phyloP scores from a whole-genome alignment of 2,329 filamentous ascomycete genomes.

The Phoma sp. region DNA sequence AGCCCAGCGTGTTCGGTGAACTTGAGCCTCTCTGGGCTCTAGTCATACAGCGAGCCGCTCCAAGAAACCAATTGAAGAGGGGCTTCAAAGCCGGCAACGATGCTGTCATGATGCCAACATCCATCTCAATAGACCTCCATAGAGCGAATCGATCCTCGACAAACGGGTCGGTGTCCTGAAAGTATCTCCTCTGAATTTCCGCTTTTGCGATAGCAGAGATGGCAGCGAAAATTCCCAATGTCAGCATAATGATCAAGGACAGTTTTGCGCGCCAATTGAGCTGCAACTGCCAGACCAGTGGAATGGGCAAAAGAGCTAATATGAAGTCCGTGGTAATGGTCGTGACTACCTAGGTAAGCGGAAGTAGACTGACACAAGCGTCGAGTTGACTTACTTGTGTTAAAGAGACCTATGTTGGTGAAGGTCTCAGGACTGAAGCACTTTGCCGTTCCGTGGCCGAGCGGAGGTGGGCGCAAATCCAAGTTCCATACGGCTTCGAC shows the following conservation, averaged over 20 bases:
- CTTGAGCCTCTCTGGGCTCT: neutral
- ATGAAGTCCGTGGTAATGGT: slow-evolving; percentile 51
- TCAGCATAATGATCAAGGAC: slow-evolving; percentile 45
- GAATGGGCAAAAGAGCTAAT: slow-evolving; percentile 52
- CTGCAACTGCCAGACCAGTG: slow-evolving; percentile 52
- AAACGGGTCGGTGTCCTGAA: slow-evolving; percentile 45
- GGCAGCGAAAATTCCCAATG: slow-evolving; percentile 51
- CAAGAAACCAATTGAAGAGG: slow-evolving; percentile 27
- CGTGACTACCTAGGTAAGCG: slow-evolving; percentile 32
- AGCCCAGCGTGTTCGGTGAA: slow-evolving; percentile 5
- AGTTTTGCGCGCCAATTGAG: slow-evolving; percentile 52
- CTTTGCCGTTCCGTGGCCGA: slow-evolving; percentile 42
- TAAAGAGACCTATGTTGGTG: slow-evolving; percentile 53
- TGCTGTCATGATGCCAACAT: slow-evolving; percentile 53
- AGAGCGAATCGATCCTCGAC: slow-evolving; percentile 51
- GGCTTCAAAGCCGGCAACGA: slow-evolving; percentile 51
- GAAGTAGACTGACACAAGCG: neutral
- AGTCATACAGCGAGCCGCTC: slow-evolving; percentile 25
- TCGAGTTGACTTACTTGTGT: slow-evolving; percentile 44
- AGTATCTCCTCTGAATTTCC: slow-evolving; percentile 45
- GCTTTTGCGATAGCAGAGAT: slow-evolving; percentile 53
- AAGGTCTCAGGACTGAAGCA: slow-evolving; percentile 53
- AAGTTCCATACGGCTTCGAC: slow-evolving; percentile 55
- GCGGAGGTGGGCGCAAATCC: slow-evolving; percentile 37
- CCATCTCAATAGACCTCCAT: slow-evolving; percentile 55